Evolutionary conservation across 1,284 basidiomycete genomes (phyloP).

Genomic region (Anthracocystis walkeri): DNA sequence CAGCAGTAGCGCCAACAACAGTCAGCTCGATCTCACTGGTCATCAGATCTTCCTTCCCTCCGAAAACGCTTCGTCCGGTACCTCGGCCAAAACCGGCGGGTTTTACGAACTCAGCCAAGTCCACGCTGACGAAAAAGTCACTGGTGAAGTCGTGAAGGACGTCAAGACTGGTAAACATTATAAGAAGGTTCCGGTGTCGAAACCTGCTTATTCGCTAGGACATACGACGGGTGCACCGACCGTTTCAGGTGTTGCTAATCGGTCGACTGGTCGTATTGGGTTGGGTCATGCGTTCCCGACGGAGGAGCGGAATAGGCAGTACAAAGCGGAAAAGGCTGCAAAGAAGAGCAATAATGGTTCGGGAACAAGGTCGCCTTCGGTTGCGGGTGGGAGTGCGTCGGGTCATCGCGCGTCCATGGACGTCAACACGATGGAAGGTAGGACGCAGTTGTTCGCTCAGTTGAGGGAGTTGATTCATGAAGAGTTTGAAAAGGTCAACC

Average conservation of each 20-base stretch:
- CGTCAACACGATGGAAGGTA: slow-evolving; percentile 43
- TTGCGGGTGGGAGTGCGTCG: slow-evolving; percentile 3
- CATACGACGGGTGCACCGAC: slow-evolving; percentile 44
- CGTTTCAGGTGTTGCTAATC: slow-evolving; percentile 7
- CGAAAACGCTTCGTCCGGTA: background rate
- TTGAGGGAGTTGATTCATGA: slow-evolving; percentile 53
- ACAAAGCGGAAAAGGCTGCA: slow-evolving; percentile 41
- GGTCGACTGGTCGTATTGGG: slow-evolving; percentile 39
- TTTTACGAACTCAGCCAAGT: slow-evolving; percentile 38
- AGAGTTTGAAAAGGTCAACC: slow-evolving; percentile 47
- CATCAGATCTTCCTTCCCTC: slow-evolving; percentile 41
- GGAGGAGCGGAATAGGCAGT: slow-evolving; percentile 39
- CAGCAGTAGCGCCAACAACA: slow-evolving; percentile 32
- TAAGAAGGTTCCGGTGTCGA: slow-evolving; percentile 39
- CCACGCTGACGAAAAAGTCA: slow-evolving; percentile 24
- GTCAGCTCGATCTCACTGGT: slow-evolving; percentile 39
- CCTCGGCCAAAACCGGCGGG: slow-evolving; percentile 11
- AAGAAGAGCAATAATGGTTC: slow-evolving; percentile 34
- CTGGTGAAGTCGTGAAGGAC: slow-evolving; percentile 50
- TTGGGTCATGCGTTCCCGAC: slow-evolving; percentile 50
- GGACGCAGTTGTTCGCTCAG: slow-evolving; percentile 38
- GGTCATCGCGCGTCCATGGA: slow-evolving; percentile 32
- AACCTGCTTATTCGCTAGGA: slow-evolving; percentile 44
- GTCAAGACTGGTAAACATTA: slow-evolving; percentile 56
- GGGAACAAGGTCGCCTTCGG: slow-evolving; percentile 25